Evolutionary conservation across 2,329 filamentous ascomycete species (phyloP).

Genomic region (Penicillium griseofulvum): DNA sequence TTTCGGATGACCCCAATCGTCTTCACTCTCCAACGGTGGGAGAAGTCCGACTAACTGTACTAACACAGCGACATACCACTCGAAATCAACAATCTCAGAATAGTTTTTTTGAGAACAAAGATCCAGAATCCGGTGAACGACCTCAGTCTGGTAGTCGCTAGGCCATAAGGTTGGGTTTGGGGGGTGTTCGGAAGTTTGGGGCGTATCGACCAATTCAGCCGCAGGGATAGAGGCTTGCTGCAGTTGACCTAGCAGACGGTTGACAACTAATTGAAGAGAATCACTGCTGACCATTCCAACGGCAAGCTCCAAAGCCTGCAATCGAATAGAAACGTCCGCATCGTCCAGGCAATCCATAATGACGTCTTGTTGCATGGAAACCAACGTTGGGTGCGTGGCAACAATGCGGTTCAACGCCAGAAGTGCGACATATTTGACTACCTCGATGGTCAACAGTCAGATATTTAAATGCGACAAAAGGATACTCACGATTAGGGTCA

Average conservation of each 20-base stretch:
- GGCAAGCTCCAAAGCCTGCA: slow-evolving; percentile 86
- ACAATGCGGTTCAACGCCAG: slow-evolving; percentile 96
- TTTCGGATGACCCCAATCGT: slow-evolving; percentile 20
- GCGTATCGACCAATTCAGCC: slow-evolving; percentile 28
- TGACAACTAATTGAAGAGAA: slow-evolving; percentile 78
- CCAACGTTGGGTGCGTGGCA: slow-evolving; percentile 78
- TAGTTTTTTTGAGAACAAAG: slow-evolving; percentile 94
- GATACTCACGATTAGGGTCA: slow-evolving; percentile 78
- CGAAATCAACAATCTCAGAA: slow-evolving; percentile 80
- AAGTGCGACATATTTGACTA: slow-evolving; percentile 95
- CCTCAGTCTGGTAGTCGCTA: slow-evolving; percentile 79
- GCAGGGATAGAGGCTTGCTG: slow-evolving; percentile 54
- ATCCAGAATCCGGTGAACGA: slow-evolving; percentile 76
- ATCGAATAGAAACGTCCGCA: slow-evolving; percentile 89
- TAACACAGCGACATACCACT: slow-evolving; percentile 93
- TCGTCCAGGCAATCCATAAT: slow-evolving; percentile 96
- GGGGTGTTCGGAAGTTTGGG: not conserved
- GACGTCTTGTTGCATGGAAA: slow-evolving; percentile 90
- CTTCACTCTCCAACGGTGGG: slow-evolving; percentile 28
- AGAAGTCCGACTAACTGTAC: slow-evolving; percentile 74
- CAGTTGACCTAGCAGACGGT: slow-evolving; percentile 83
- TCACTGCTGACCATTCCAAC: slow-evolving; percentile 91
- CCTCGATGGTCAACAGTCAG: slow-evolving; percentile 10
- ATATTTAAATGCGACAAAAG: not conserved
- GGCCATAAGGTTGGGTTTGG: slow-evolving; percentile 60